phyloP scores from a whole-genome alignment of 805 yeast species.

The Candida tibetensis region DNA sequence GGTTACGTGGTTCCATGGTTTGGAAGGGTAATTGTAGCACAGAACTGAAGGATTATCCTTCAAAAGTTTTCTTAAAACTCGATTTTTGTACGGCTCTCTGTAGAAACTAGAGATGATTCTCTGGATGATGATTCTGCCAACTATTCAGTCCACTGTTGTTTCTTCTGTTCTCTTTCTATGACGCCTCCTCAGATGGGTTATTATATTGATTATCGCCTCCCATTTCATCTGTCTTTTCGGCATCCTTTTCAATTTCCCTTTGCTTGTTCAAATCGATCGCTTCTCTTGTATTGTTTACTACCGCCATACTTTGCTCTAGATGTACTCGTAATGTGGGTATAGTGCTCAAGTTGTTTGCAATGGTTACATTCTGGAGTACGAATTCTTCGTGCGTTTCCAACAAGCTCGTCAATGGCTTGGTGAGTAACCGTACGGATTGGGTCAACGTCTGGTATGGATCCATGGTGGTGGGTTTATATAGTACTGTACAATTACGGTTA shows the following conservation, averaged over 20 bases:
- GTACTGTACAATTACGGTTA: too few relatives aligned
- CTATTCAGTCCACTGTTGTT: too few relatives aligned
- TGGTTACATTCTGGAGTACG: conserved; percentile 23
- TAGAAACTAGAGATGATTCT: too few relatives aligned
- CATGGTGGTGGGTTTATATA: background rate
- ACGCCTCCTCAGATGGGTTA: too few relatives aligned
- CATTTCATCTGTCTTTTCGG: background rate
- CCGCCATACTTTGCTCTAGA: conserved; percentile 7
- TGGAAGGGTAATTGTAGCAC: too few relatives aligned
- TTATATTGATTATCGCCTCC: too few relatives aligned
- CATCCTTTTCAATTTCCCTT: background rate
- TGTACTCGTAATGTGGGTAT: conserved; percentile 8
- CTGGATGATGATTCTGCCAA: too few relatives aligned
- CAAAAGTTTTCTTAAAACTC: too few relatives aligned
- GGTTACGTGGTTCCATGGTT: too few relatives aligned
- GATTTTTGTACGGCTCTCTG: too few relatives aligned
- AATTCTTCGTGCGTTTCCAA: conserved; percentile 29
- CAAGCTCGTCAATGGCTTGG: conserved; percentile 24
- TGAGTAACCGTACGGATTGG: conserved; percentile 20
- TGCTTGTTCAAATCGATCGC: background rate
- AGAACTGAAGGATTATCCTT: too few relatives aligned
- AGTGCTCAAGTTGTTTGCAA: conserved; percentile 24
- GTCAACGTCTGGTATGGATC: conserved; percentile 28
- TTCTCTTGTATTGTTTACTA: background rate
- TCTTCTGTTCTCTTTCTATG: too few relatives aligned